Percentiles rank a stretch among this genome's conserved stretches.
phyloP scores from a whole-genome alignment of 805 yeast species.

The Lachancea fermentati region DNA sequence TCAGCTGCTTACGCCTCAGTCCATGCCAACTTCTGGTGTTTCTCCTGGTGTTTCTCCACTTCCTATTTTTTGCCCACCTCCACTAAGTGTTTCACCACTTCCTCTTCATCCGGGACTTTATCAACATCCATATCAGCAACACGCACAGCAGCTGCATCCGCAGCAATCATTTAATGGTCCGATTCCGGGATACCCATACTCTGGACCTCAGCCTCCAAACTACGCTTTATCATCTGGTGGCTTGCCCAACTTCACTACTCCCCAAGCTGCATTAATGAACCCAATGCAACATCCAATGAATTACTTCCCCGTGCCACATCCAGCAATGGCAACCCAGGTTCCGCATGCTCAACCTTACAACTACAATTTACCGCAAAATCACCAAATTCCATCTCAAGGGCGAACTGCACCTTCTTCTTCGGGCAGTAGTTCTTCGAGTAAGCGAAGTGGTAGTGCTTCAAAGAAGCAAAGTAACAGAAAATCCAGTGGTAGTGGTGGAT shows the following conservation, averaged over 20 bases:
- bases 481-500: conserved; percentile 8
- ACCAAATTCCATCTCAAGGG: background rate
- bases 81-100: conserved; percentile 7
- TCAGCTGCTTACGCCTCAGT: conserved; percentile 6
- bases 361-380: background rate
- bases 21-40: background rate
- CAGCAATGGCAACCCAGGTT: conserved; percentile 10
- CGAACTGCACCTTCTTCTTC: background rate
- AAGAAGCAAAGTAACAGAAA: background rate
- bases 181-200: conserved; percentile 11
- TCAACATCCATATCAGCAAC: conserved; percentile 4
- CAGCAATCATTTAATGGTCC: background rate
- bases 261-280: conserved; percentile 13
- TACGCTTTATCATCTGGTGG: conserved; percentile 13
- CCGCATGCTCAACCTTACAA: conserved; percentile 4
- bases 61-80: conserved; percentile 1
- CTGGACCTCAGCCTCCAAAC: conserved; percentile 6
- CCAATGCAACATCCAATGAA: conserved; percentile 12
- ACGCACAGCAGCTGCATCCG: conserved; percentile 3
- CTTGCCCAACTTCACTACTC: conserved; percentile 13
- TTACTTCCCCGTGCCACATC: conserved; percentile 12
- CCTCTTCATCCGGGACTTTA: conserved; percentile 10
- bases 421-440: background rate
- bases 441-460: background rate
- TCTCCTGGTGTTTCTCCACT: conserved; percentile 7